phyloP scores from a whole-genome alignment of 306 rosid species.

The Quercus glauca region DNA sequence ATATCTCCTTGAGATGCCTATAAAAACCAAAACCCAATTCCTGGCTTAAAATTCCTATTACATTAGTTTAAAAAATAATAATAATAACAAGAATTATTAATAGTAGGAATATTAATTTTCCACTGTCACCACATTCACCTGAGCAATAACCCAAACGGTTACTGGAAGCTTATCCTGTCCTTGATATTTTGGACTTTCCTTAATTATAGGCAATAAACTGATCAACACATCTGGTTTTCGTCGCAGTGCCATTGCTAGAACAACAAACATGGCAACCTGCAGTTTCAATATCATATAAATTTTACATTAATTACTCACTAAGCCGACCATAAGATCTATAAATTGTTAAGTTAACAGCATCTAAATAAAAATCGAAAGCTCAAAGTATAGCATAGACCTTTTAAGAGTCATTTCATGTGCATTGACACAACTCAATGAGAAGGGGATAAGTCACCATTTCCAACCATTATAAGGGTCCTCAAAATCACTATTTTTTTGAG shows the following conservation, averaged over 20 bases:
- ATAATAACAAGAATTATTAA: neutral
- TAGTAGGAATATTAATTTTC: neutral
- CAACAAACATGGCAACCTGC: slow-evolving; percentile 54
- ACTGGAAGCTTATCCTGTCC: slow-evolving; percentile 48
- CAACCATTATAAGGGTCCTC: neutral
- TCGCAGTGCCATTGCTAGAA: slow-evolving; percentile 41
- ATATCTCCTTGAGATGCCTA: slow-evolving; percentile 49
- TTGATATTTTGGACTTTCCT: slow-evolving; percentile 36
- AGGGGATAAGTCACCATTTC: neutral
- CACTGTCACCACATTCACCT: slow-evolving; percentile 31
- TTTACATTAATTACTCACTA: slow-evolving; percentile 5
- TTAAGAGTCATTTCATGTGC: neutral
- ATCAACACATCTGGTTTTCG: slow-evolving; percentile 50
- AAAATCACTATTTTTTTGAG: neutral
- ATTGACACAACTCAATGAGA: neutral
- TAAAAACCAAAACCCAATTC: slow-evolving; percentile 16
- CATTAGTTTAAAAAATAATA: no score
- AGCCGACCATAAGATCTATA: neutral
- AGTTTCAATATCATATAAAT: slow-evolving; percentile 9
- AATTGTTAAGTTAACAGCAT: neutral
- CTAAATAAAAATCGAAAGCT: neutral
- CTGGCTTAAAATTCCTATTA: neutral
- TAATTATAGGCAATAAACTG: slow-evolving; percentile 36
- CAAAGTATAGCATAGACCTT: neutral
- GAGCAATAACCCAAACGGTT: slow-evolving; percentile 42